Evolutionary conservation across 2,329 filamentous ascomycete genomes (phyloP).

Genomic region (Cytospora mali): DNA sequence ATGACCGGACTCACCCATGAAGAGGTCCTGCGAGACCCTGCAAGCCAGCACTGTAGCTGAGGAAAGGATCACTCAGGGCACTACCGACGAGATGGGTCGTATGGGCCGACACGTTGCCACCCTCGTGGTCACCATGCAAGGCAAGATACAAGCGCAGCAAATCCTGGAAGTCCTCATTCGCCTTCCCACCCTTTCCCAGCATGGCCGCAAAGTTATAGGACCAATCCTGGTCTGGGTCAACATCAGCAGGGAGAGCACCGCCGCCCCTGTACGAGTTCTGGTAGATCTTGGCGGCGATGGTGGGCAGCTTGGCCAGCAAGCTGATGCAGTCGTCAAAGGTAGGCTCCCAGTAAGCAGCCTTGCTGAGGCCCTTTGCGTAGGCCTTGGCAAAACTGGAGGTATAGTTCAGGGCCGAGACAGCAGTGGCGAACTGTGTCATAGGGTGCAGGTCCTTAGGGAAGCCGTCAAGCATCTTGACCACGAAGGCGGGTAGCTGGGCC

Average conservation of each 20-base stretch:
- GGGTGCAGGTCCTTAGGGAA: conserved; percentile 92
- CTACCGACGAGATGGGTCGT: conserved; percentile 93
- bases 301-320: conserved; percentile 92
- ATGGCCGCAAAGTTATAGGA: conserved; percentile 98
- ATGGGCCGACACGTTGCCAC: conserved; percentile 96
- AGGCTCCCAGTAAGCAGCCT: conserved; percentile 98
- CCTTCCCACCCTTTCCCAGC: conserved; percentile 84
- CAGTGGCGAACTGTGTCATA: conserved; percentile 97
- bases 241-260: conserved; percentile 71
- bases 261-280: conserved; percentile 82
- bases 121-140: conserved; percentile 96
- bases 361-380: conserved; percentile 88
- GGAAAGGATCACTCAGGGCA: conserved; percentile 90
- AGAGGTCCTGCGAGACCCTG: conserved; percentile 94
- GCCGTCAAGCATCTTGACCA: conserved; percentile 83
- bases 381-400: conserved; percentile 91
- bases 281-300: conserved; percentile 97
- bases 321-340: conserved; percentile 95
- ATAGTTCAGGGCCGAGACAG: conserved; percentile 93
- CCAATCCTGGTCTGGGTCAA: conserved; percentile 91
- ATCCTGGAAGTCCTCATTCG: conserved; percentile 95
- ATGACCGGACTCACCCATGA: conserved; percentile 63
- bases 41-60: conserved; percentile 93
- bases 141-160: conserved; percentile 91
- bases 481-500: conserved; percentile 78